Evolutionary conservation across 2,329 filamentous ascomycete species (phyloP), one percentile per base, ranked within the genome.

Genomic region (Cladosporium sp.): DNA sequence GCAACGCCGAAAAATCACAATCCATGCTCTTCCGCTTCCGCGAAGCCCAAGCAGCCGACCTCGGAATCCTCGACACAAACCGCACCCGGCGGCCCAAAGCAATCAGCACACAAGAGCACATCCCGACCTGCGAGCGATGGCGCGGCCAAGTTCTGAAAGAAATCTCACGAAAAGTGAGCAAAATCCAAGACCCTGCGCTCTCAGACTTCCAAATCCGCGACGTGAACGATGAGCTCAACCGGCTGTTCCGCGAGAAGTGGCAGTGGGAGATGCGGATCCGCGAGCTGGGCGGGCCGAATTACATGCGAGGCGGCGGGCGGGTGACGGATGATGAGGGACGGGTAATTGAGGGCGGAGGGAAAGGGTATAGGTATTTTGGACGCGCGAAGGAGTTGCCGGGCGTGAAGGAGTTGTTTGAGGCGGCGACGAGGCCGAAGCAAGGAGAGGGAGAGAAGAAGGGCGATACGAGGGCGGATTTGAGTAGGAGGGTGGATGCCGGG

Each of bases 21-120:
- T 97, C 92, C 50, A 99, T 99, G 93, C 93, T 99, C 76, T 99
- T 97, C 81, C 93, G 94, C 82, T 99, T 99, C 82, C 91, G 94
- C 75, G 94, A 96, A 72, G 90, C 93, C 69, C 94, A 97, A 84
- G 93, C 93, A 65, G 91, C 92, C 64, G 92, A 97, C 78, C 84
- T 97, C 50, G 93, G 93, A 71, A 97, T 97, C 75, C 90, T 99
- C 76, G 93, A 97, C 80, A 89, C 89, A 28, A 89, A 91, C 60
- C 90, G 92, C 62, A 88, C 91, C 8, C 90, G 92, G 11, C 91
- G 94, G 2, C 94, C 94, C 55, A 95, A 93, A 76, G 84, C 88
- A 64, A 97, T 97, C 74, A 95, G 91, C 47, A 86, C 91, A 67
- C 87, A 97, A 66, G 87, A 88, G 64, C 84, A 86, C 58, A 92